Base-by-base conservation (phyloP, 352 stramenopile genomes). In the Paralagenidium karlingii region DNA sequence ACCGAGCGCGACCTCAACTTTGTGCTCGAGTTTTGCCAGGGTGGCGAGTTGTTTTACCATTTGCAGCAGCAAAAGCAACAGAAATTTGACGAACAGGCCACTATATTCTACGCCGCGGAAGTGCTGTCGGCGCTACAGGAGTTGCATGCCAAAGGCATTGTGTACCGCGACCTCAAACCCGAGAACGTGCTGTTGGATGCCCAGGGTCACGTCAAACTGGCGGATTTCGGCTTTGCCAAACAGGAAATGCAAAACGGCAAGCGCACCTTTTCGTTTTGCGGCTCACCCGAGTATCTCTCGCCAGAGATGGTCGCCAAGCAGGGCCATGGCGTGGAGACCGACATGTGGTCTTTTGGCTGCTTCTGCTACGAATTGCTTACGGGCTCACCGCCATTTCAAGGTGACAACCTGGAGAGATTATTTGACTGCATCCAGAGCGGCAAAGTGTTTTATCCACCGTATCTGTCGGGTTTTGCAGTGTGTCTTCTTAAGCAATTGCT, bases 331-430 rank as follows among this genome's bases (percentile, higher is more conserved):
- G 58, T 86, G 21, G 63, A 80, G 45, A 90, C 76, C 5, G 76
- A 90, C 55, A 80, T 90, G 63, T 90, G 76, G 76, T 87, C 76
- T 6, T 87, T 86, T 38, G 76, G 76, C 46, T 90, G 76, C 68
- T 86, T 90, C 44, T 63, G 66, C 40, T 90, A 81, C 49, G 76
- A 90, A 44, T 55, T 90, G 16, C 53, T 85, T 10, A 82, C 74
- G 9, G 76, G 76, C 27, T 49, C 58, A 4, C 76, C 76, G 19
- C 76, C 76, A 22, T 90, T 90, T 48, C 68, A 82, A 49, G 63
- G 63, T 49, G 40, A 55, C 39, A 70, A 80, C 50, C 60, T 85
- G 49, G 34, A 34, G 19, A 56, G 60, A 8, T 63, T 90, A 24
- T 90, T 86, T 41, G 50, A 60, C 38, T 46, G 63, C 22, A 90